Percentiles rank a stretch among this genome's conserved stretches.
Conservation (phyloP, 1,139 yeast genomes). For the Kazachstania sp. region DNA sequence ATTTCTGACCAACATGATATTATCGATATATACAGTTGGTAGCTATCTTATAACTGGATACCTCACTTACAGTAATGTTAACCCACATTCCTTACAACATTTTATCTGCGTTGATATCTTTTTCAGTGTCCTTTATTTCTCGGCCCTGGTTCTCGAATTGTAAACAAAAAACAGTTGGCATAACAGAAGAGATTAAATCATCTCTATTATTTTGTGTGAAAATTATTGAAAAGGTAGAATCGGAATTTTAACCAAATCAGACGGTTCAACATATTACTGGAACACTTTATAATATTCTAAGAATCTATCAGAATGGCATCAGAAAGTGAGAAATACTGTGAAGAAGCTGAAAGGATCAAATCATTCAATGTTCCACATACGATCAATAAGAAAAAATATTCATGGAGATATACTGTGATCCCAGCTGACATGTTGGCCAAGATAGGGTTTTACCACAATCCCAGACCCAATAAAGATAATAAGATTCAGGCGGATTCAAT, state of each 20-base stretch:
- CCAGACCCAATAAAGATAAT: conserved; percentile 28
- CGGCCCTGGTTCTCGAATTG: too few relatives aligned
- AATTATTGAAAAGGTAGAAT: too few relatives aligned
- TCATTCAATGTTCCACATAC: conserved; percentile 30
- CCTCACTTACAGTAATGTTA: too few relatives aligned
- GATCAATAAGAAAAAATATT: conserved; percentile 22
- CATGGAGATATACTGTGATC: conserved; percentile 37
- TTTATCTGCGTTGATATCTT: too few relatives aligned
- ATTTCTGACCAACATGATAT: conserved; percentile 5
- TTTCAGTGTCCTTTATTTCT: too few relatives aligned
- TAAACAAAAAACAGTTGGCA: too few relatives aligned
- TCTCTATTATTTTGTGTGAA: too few relatives aligned
- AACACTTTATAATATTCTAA: neutral
- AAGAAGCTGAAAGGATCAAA: conserved; percentile 6
- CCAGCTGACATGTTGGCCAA: conserved; percentile 43
- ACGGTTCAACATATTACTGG: neutral
- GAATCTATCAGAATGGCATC: too few relatives aligned
- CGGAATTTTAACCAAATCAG: too few relatives aligned
- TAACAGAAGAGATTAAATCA: too few relatives aligned
- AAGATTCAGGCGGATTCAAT: conserved; percentile 38
- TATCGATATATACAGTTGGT: neutral
- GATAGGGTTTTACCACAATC: conserved; percentile 64
- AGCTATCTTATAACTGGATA: too few relatives aligned
- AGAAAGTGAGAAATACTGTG: neutral
- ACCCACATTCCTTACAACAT: too few relatives aligned